Evolutionary conservation across 768 basidiomycete genomes (phyloP), one percentile per base, ranked within the genome.

Genomic region (Rhizopogon vulgaris): DNA sequence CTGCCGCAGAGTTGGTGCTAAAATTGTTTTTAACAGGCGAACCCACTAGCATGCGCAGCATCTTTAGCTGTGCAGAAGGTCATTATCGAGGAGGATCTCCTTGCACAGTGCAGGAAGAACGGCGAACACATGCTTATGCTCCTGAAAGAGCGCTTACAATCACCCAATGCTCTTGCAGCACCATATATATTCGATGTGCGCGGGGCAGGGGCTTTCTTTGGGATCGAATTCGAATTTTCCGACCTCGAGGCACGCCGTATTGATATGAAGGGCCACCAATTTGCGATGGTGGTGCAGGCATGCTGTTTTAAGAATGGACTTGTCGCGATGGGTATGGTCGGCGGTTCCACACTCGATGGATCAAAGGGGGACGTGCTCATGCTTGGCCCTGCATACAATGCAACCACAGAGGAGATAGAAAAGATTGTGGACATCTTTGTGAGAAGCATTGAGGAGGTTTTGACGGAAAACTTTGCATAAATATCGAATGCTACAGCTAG

Each of bases 131-230:
- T 92, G 48, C 73, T 78, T 71, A 63, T 30, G 18, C 75, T 85
- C 9, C 74, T 93, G 32, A 63, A 70, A 38, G 70, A 76, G 54
- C 75, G 79, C 25, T 71, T 93, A 32, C 70, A 71, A 48, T 72
- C 76, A 0, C 78, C 80, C 7, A 79, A 77, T 58, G 71, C 80
- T n/a, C 60, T 72, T 40, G 78, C 84, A 34, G 78, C 80, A 25
- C 85, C 84, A 1, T 85, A 78, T 63, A 77, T 79, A 4, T 89
- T 85, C 60, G 90, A 92, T 63, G 80, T 92, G 53, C 84, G 93
- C 27, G 92, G 93, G 9, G 81, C 82, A 17, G 93, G 92, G 32
- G 78, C 83, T 27, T 90, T 93, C 71, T 92, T 87, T 86, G 85
- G 74, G 22, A 70, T 94, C 49, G 91, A 94, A 63, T 92, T 90